Evolutionary conservation across 805 yeast genomes (phyloP).

Genomic region (Wickerhamiella siamensis): DNA sequence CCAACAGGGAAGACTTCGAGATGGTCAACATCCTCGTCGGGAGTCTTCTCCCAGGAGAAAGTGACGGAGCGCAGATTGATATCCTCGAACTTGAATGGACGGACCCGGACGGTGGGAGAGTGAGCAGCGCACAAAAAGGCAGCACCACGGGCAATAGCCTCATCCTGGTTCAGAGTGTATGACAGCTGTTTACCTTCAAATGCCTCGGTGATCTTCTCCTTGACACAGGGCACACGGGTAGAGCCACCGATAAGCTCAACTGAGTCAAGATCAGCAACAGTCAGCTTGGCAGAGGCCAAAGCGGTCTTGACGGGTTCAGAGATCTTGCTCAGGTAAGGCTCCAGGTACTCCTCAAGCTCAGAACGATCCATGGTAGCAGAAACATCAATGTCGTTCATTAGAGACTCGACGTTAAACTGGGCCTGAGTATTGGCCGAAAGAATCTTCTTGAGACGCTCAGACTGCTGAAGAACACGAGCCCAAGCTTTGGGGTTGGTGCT

Average conservation of each 20-base stretch:
- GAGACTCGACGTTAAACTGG: slow-evolving; percentile 88
- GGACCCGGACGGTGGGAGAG: slow-evolving; percentile 95
- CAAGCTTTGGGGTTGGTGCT: slow-evolving; percentile 86
- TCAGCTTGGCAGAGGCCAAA: slow-evolving; percentile 61
- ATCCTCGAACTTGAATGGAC: slow-evolving; percentile 98
- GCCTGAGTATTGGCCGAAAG: slow-evolving; percentile 91
- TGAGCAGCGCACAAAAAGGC: slow-evolving; percentile 98
- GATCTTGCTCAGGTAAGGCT: slow-evolving; percentile 67
- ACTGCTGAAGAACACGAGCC: slow-evolving; percentile 79
- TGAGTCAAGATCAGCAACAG: slow-evolving; percentile 64
- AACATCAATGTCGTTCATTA: slow-evolving; percentile 94
- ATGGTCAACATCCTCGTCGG: slow-evolving; percentile 75
- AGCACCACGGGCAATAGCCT: slow-evolving; percentile 98
- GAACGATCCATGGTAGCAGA: slow-evolving; percentile 79
- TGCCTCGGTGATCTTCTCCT: slow-evolving; percentile 62
- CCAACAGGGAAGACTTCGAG: slow-evolving; percentile 96
- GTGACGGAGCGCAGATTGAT: slow-evolving; percentile 83
- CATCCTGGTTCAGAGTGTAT: slow-evolving; percentile 95
- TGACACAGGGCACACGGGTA: slow-evolving; percentile 90
- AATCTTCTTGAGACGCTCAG: slow-evolving; percentile 90
- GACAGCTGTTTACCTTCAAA: slow-evolving; percentile 79
- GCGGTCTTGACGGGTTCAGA: slow-evolving; percentile 69
- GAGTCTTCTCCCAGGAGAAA: slow-evolving; percentile 87
- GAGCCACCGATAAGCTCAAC: slow-evolving; percentile 97
- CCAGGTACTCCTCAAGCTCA: slow-evolving; percentile 78